phyloP scores from a whole-genome alignment of 2,329 filamentous ascomycete genomes.

The Aspergillus arachidicola region DNA sequence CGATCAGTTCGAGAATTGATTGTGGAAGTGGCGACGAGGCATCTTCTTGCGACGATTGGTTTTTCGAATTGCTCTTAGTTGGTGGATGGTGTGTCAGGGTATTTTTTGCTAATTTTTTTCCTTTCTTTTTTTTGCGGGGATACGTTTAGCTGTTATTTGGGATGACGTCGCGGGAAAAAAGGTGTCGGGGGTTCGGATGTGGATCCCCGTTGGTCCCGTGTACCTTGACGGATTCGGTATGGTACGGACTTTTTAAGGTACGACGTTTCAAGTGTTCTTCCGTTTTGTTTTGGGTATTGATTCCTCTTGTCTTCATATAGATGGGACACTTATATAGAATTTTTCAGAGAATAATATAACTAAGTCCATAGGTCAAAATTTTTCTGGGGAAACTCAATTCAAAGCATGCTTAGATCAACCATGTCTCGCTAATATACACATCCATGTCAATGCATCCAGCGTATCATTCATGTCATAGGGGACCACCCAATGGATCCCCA shows the following conservation, averaged over 20 bases:
- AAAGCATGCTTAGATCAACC: not conserved
- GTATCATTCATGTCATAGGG: not conserved
- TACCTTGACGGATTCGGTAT: not conserved
- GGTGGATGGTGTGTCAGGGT: not conserved
- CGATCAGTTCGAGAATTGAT: not conserved
- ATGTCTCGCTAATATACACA: constrained; percentile 5
- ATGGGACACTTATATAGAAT: not conserved
- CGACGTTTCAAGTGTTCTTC: not conserved
- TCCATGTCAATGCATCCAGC: constrained; percentile 1
- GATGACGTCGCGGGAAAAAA: not conserved
- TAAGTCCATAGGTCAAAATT: not conserved
- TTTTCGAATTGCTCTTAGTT: not conserved
- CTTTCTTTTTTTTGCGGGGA: not conserved
- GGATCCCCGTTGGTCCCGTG: not conserved
- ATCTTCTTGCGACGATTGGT: not conserved
- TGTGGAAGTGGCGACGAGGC: not conserved
- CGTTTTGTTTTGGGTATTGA: not conserved
- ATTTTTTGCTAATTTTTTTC: not conserved
- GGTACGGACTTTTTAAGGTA: not conserved
- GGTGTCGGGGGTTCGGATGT: not conserved
- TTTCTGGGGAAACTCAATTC: not conserved
- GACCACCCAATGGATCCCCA: not conserved
- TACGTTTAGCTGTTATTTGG: not conserved
- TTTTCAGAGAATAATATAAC: not conserved
- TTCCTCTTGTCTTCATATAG: not conserved